A percentile compares a stretch with the other conserved stretches of the same genome.
These are phyloP conservation scores for Podospora pseudocomata DNA, from an alignment of 495 filamentous ascomycete species.

Conservation along the genomic window DNA sequence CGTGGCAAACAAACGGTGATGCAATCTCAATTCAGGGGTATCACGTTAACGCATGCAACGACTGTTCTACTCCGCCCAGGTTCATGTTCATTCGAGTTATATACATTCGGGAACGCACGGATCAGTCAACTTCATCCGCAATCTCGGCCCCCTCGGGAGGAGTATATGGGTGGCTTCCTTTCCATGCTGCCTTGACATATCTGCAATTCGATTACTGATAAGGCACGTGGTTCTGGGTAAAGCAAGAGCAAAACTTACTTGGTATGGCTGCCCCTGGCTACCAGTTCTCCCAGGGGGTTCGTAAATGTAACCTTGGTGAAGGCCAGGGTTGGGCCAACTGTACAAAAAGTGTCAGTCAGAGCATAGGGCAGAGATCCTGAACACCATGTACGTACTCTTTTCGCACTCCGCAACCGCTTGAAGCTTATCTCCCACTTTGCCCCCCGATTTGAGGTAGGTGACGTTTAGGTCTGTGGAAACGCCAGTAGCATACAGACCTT, in stretches of 20 bases:
- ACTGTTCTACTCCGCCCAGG: not conserved
- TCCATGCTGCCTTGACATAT: slow-evolving; percentile 24
- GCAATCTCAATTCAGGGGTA: not conserved
- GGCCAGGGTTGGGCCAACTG: slow-evolving; percentile 90
- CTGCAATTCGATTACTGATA: slow-evolving; percentile 5
- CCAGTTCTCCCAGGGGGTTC: slow-evolving; percentile 70
- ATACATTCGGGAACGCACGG: not conserved
- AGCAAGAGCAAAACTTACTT: slow-evolving; percentile 57
- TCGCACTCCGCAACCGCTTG: slow-evolving; percentile 70
- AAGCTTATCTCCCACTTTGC: slow-evolving; percentile 74
- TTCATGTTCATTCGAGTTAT: not conserved
- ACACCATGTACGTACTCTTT: slow-evolving; percentile 58
- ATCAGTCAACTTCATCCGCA: slow-evolving; percentile 14
- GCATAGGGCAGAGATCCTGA: not conserved
- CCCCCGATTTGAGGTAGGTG: slow-evolving; percentile 84
- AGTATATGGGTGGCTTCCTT: slow-evolving; percentile 10
- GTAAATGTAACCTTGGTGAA: slow-evolving; percentile 79
- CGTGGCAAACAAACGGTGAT: not conserved
- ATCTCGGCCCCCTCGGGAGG: slow-evolving; percentile 18
- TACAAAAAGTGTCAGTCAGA: slow-evolving; percentile 1
- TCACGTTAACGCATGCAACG: not conserved
- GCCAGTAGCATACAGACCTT: slow-evolving; percentile 81
- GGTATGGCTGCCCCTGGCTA: slow-evolving; percentile 91
- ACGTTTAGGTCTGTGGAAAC: slow-evolving; percentile 94
- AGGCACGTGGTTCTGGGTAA: not conserved